A percentile compares a stretch with the other conserved stretches of the same genome.
These are phyloP conservation scores for Podosphaera aphanis DNA, from an alignment of 2,329 filamentous ascomycete genomes.

Conservation along the genomic window DNA sequence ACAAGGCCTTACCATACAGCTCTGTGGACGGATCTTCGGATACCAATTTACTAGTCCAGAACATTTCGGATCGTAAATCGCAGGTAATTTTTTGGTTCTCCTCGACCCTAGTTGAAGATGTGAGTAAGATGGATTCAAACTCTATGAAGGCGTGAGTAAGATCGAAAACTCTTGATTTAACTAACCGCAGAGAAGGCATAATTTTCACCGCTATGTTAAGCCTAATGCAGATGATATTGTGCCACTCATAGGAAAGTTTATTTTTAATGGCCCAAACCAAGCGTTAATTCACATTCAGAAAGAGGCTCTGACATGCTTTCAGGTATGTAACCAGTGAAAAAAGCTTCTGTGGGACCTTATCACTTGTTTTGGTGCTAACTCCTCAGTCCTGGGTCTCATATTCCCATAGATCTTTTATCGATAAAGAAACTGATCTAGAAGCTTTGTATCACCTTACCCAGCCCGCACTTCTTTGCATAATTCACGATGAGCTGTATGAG, in stretches of 20 bases:
- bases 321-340: slow-evolving; percentile 20
- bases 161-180: slow-evolving; percentile 1
- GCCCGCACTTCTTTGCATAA: slow-evolving; percentile 35
- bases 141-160: slow-evolving; percentile 29
- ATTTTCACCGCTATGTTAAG: slow-evolving; percentile 27
- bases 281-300: slow-evolving; percentile 22
- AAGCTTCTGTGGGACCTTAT: background rate
- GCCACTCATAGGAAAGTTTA: slow-evolving; percentile 21
- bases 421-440: slow-evolving; percentile 30
- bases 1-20: slow-evolving; percentile 24
- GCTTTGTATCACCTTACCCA: slow-evolving; percentile 36
- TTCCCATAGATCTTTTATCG: slow-evolving; percentile 37
- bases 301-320: slow-evolving; percentile 36
- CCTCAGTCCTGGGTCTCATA: slow-evolving; percentile 49
- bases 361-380: slow-evolving; percentile 3
- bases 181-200: slow-evolving; percentile 14
- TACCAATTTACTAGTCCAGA: slow-evolving; percentile 22
- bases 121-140: slow-evolving; percentile 41
- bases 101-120: slow-evolving; percentile 38
- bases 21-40: slow-evolving; percentile 22
- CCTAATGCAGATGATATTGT: slow-evolving; percentile 27
- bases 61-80: slow-evolving; percentile 26
- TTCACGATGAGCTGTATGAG: slow-evolving; percentile 32
- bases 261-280: slow-evolving; percentile 20
- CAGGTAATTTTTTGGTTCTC: slow-evolving; percentile 41